Percentiles rank a stretch among this genome's conserved stretches.
Evolutionary conservation across 352 stramenopile genomes (phyloP).

Genomic region (Aphanomyces astaci): DNA sequence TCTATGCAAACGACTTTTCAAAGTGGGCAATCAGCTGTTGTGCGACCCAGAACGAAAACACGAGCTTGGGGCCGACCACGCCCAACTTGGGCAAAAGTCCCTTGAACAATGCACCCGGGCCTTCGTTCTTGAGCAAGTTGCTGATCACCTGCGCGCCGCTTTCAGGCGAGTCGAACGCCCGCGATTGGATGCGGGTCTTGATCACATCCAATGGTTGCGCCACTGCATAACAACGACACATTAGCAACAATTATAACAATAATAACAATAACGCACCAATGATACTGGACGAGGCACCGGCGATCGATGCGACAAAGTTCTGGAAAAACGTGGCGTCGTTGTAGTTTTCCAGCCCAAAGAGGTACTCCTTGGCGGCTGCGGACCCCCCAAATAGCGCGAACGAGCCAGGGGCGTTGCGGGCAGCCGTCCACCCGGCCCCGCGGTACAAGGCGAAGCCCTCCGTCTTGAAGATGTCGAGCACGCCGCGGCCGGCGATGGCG

Average conservation of each 20-base stretch:
- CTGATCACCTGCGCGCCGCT: constrained; percentile 85
- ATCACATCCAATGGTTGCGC: constrained; percentile 92
- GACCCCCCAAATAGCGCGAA: constrained; percentile 94
- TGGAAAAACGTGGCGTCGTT: constrained; percentile 88
- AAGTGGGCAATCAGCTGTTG: constrained; percentile 94
- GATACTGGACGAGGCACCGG: constrained; percentile 69
- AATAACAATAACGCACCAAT: constrained; percentile 42
- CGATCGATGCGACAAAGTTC: constrained; percentile 85
- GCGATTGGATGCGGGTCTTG: constrained; percentile 93
- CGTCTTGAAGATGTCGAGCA: constrained; percentile 88
- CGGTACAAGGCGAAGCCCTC: constrained; percentile 90
- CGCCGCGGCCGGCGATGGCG: constrained; percentile 82
- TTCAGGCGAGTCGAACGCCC: constrained; percentile 90
- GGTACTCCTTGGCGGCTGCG: constrained; percentile 79
- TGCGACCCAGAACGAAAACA: constrained; percentile 94
- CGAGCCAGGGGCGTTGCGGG: constrained; percentile 90
- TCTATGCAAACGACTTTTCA: constrained; percentile 61
- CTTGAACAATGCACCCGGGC: constrained; percentile 90
- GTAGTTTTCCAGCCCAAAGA: constrained; percentile 87
- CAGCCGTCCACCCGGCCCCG: constrained; percentile 85
- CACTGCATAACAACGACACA: constrained; percentile 39
- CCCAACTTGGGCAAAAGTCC: constrained; percentile 91
- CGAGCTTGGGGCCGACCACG: constrained; percentile 92
- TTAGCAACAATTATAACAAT: not conserved
- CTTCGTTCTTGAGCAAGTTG: constrained; percentile 91